Percentiles rank a stretch among this genome's conserved stretches.
Evolutionary conservation across 140 eudicot species (phyloP).

Genomic region (Stevia rebaudiana): DNA sequence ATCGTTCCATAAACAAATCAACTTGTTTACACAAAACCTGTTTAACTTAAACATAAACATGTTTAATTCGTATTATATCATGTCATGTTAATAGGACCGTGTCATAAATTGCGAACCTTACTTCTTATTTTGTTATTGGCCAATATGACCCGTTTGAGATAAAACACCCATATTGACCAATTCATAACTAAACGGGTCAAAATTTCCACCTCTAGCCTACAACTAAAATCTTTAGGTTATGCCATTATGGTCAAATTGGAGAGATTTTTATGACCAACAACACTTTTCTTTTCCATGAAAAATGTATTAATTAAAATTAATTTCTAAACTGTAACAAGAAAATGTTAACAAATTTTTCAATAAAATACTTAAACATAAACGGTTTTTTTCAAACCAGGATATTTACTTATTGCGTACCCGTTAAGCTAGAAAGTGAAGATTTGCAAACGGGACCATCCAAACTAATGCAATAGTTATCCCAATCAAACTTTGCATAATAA

Average conservation of each 20-base stretch:
- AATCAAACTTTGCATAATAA: conserved; percentile 61
- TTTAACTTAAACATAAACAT: too few species aligned
- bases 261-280: not conserved
- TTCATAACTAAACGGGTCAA: not conserved
- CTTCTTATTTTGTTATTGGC: not conserved
- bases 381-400: not conserved
- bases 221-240: not conserved
- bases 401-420: conserved; percentile 34
- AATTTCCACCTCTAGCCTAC: not conserved
- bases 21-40: too few species aligned
- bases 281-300: not conserved
- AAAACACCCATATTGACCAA: not conserved
- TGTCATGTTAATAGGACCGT: too few species aligned
- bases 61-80: too few species aligned
- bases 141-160: not conserved
- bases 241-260: not conserved
- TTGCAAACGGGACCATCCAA: conserved; percentile 55
- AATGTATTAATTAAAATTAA: not conserved
- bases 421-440: conserved; percentile 43
- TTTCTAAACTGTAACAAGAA: not conserved
- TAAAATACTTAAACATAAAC: not conserved
- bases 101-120: too few species aligned
- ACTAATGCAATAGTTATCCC: conserved; percentile 56
- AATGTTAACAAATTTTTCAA: not conserved
- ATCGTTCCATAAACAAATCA: too few species aligned